Evolutionary conservation across 495 filamentous ascomycete species (phyloP), one percentile per base, ranked within the genome.

Genomic region (Penicillium cataractarum): DNA sequence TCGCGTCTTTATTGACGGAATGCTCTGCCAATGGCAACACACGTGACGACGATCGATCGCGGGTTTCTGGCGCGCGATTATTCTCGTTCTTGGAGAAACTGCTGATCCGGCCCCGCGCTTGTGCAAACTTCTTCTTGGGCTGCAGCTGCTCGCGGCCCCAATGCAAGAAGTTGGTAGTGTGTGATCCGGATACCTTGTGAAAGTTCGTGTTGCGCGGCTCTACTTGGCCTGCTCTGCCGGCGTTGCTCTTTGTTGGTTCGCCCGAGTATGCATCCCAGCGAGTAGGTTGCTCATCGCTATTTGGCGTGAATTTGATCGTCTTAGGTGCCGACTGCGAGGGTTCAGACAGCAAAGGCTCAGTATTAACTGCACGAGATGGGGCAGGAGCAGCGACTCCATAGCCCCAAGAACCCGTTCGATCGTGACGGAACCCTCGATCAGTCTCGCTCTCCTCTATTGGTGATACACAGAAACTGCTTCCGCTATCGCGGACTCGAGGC

Each of bases 191-290:
- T 5, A 70, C 37, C 22, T 72, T 71, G 22, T 74, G 63, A 27
- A 69, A 74, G 19, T 62, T 64, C 22, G 64, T 63, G 27, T 58
- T 60, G n/a, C 67, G 64, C n/a, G 72, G 61, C 40, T 61, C 56
- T 24, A 55, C 62, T 33, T 69, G 73, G 9, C 48, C 65, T 31
- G 59, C 6, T 57, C 61, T 71, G 8, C 81, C 82, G 3, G 48
- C 57, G 15, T 71, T 61, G 50, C 65, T 75, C 1, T 68, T 70
- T 8, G 79, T 82, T 40, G 80, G 79, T 51, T 83, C 82, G 7
- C 78, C 79, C 1, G 83, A 81, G 60, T 77, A 83, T 42, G 76
- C 75, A 71, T 85, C 80, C 82, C 80, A 82, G 63, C 71, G 70
- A 5, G 79, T 78, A 50, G 60, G 42, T 48, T 67, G 37, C 15